Evolutionary conservation across 108 stramenopile genomes (phyloP), one percentile per base, ranked within the genome.

Genomic region (Hondaea fermentalgiana): DNA sequence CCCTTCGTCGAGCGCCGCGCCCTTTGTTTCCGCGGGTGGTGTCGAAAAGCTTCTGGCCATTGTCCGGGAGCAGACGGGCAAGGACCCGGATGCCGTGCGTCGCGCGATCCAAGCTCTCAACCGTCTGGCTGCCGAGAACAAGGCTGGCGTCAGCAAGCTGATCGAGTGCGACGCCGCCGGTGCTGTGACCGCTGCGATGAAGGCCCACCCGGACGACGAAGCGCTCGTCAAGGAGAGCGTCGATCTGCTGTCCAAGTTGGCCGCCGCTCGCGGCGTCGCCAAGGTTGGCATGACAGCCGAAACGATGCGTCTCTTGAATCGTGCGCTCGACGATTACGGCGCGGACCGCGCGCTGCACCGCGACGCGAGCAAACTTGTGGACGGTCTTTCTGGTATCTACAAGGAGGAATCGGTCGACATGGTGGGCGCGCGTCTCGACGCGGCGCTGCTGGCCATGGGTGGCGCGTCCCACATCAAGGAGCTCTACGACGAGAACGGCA

Each of bases 321-420:
- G 17, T 17, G 51, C 88, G 5, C 49, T 47, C 35, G 60, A 44
- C n/a, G 42, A 55, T n/a, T 69, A 10, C 10, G 12, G 17, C 28
- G 64, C 47, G 60, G 44, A 47, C 42, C 44, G 17, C 51, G 43
- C 12, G 43, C 5, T 87, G 17, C 25, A 35, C 4, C 10, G 8
- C 29, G 44, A 21, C 57, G 29, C 59, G 5, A n/a, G n/a, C 58
- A 60, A 88, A 53, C n/a, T 89, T 5, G 14, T 69, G 58, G 87
- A 89, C 44, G 43, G 17, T 5, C 51, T 89, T 19, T 16, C 23
- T 0, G 12, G 16, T 5, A 45, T 83, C 4, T 89, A 59, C 89
- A 83, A 2, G 21, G 89, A 89, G 28, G 89, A 89, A 47, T 49
- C 59, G 14, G 89, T 45, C 28, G 87, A 87, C 45, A 87, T 89